Percentiles rank a stretch among this genome's conserved stretches.
phyloP scores from a whole-genome alignment of 176 grass and related monocot species.

The Thalia dealbata region DNA sequence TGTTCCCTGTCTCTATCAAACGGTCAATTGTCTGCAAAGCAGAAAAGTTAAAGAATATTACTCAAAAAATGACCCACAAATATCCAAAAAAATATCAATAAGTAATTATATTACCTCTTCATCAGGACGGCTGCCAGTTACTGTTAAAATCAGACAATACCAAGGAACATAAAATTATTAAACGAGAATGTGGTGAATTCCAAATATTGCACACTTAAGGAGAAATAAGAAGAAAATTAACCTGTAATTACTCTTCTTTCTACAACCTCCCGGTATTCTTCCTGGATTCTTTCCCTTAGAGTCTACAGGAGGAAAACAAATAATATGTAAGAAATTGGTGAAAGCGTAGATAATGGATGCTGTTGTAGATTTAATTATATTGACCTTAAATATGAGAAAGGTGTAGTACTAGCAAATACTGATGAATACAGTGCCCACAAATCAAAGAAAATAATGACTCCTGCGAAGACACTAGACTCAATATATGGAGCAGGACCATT shows the following conservation, averaged over 20 bases:
- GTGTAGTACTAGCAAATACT: no score
- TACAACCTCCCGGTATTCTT: conserved; percentile 77
- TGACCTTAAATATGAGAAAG: no score
- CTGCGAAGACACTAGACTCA: no score
- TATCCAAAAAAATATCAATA: background rate
- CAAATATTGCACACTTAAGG: background rate
- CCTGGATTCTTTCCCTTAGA: conserved; percentile 76
- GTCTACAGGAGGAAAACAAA: conserved; percentile 34
- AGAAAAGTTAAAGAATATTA: background rate
- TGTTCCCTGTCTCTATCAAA: conserved; percentile 74
- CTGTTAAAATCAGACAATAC: conserved; percentile 20
- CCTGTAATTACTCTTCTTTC: conserved; percentile 91
- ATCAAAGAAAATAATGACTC: no score
- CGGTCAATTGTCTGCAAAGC: conserved; percentile 56
- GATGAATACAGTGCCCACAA: no score
- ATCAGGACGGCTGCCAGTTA: conserved; percentile 70
- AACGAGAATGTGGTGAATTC: background rate
- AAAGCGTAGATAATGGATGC: background rate
- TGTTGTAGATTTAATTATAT: background rate
- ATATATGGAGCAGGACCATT: no score
- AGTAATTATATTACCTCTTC: conserved; percentile 50
- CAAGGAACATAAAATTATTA: background rate
- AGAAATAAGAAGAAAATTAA: background rate
- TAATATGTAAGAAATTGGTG: background rate
- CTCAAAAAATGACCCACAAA: background rate